Percentiles rank a stretch among this genome's conserved stretches.
phyloP scores from a whole-genome alignment of 2,329 filamentous ascomycete species.

The Harringtonia lauricola region DNA sequence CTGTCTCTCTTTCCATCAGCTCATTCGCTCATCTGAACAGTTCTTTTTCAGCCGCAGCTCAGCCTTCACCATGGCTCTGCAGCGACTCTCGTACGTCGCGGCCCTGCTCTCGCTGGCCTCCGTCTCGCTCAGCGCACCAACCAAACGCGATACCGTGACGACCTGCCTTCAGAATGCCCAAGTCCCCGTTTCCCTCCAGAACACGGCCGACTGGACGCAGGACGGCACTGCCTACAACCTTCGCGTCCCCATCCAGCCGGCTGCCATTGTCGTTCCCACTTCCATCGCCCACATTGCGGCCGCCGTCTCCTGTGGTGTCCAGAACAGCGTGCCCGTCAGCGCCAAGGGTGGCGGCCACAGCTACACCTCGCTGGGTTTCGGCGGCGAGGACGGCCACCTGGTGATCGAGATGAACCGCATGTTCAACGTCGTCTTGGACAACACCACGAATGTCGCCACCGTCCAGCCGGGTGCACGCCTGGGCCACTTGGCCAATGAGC shows the following conservation, averaged over 20 bases:
- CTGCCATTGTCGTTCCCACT: conserved; percentile 30
- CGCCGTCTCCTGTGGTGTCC: conserved; percentile 32
- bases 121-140: too few species aligned
- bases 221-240: conserved; percentile 18
- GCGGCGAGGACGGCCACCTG: conserved; percentile 35
- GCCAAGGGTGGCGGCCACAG: conserved; percentile 40
- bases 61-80: too few species aligned
- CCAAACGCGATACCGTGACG: too few species aligned
- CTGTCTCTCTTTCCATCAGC: too few species aligned
- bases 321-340: conserved; percentile 32
- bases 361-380: conserved; percentile 36
- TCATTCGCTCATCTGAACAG: too few species aligned
- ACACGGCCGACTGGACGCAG: conserved; percentile 14
- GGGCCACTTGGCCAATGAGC: conserved; percentile 31
- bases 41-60: too few species aligned
- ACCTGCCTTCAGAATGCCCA: conserved; percentile 16
- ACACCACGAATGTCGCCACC: conserved; percentile 26
- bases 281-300: conserved; percentile 31
- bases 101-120: too few species aligned
- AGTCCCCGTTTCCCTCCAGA: conserved; percentile 14
- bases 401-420: conserved; percentile 35
- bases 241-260: conserved; percentile 20
- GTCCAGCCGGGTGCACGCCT: conserved; percentile 38
- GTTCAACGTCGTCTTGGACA: conserved; percentile 29
- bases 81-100: too few species aligned